Conservation (phyloP, 139 green algal species). For the Raphidocelis subcapitata region DNA sequence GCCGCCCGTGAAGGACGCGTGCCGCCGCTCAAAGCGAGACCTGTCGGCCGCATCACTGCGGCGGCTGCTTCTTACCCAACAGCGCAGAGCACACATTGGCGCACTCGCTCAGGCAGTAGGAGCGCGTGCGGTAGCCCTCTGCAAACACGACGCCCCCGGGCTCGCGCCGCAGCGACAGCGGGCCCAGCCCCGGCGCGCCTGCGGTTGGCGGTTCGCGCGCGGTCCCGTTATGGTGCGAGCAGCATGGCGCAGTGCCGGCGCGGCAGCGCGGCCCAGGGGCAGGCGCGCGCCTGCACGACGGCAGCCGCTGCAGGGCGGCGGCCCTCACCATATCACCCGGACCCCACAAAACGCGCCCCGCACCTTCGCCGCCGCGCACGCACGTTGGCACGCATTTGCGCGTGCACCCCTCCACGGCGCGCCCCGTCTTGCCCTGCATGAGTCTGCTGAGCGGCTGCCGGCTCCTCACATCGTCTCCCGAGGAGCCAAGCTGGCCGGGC, state of each 20-base stretch:
- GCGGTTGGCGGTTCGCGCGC: neutral
- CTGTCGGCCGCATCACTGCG: too few relatives aligned
- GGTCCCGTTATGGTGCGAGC: too few relatives aligned
- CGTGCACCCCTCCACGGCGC: slow-evolving; percentile 64
- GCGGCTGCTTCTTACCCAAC: neutral
- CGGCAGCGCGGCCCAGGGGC: too few relatives aligned
- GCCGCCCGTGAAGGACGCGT: too few relatives aligned
- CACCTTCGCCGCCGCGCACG: slow-evolving; percentile 58
- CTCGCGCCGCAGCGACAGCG: slow-evolving; percentile 54
- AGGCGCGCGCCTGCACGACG: too few relatives aligned
- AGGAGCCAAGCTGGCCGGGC: slow-evolving; percentile 20
- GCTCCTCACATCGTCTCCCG: neutral
- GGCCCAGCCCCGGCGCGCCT: slow-evolving; percentile 67
- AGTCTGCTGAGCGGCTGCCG: slow-evolving; percentile 22
- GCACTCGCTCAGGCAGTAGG: slow-evolving; percentile 59
- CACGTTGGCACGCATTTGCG: slow-evolving; percentile 74
- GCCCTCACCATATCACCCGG: too few relatives aligned
- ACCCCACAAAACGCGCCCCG: too few relatives aligned
- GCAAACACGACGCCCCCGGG: slow-evolving; percentile 64
- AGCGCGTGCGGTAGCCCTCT: slow-evolving; percentile 51
- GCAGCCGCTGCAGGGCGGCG: too few relatives aligned
- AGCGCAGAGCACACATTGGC: slow-evolving; percentile 34
- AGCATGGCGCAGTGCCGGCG: too few relatives aligned
- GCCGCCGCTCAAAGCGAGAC: too few relatives aligned
- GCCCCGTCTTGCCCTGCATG: slow-evolving; percentile 34